Base-by-base conservation (phyloP, 2,329 filamentous ascomycete species). In the Lachnellula cervina region DNA sequence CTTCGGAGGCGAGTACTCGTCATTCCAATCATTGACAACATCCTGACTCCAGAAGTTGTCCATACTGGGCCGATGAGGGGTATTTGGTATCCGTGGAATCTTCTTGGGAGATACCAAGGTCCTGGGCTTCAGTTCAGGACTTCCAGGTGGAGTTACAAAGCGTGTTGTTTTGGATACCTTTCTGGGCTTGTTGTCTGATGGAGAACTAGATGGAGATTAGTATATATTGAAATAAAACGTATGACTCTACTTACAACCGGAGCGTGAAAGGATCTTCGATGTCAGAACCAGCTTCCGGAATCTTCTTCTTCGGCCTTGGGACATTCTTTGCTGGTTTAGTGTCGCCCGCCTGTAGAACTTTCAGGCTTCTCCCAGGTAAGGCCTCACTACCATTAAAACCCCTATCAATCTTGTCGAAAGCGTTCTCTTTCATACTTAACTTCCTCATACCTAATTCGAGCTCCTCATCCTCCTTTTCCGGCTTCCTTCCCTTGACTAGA, bases 21-120 rank as follows among this genome's bases (percentile, higher is more conserved):
- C 83, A 58, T 86, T 84, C 82, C 83, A 87, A 44, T 82, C 78
- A 62, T 86, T 80, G 23, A 83, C 75, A 16, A 80, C 69, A 13
- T 80, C 78, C 58, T 80, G 78, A 51, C 74, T 75, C 84, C 83
- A 87, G 64, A 86, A 86, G 6, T 72, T 73, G 58, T 86, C 82
- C 40, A 77, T 77, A 51, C 72, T 79, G 21, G 77, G 77, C 25
- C 74, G 71, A 55, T 84, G 76, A 3, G 80, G 79, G 1, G 80
- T 80, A 37, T 73, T 72, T 2, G 82, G 82, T 42, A 85, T 81
- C 0, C 71, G 71, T 3, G 37, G 67, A 14, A 62, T 38, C 42
- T 49, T 53, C 47, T 70, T 71, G 19, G 68, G 68, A 9, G 67
- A 69, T 21, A 52, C 48, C 0, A 69, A 55, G 2, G 51, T 45